These are phyloP conservation scores for Pseudopyrenochaeta lycopersici DNA, from an alignment of 2,329 filamentous ascomycete species.

Conservation along the genomic window DNA sequence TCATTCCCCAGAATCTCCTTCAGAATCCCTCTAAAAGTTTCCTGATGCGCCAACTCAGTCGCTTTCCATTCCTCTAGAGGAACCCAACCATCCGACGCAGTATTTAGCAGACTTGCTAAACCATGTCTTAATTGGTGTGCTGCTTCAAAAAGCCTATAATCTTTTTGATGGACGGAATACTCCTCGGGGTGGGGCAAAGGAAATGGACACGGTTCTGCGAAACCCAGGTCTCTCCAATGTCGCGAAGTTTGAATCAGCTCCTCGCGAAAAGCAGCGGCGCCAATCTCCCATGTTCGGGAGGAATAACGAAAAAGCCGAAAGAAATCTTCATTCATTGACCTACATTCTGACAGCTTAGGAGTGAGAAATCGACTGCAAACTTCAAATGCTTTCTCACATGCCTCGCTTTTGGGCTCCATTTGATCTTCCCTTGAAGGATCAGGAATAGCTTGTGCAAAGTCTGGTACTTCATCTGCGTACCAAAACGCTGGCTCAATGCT, in stretches of 20 bases:
- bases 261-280: slow-evolving; percentile 50
- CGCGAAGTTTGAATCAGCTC: slow-evolving; percentile 52
- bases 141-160: slow-evolving; percentile 46
- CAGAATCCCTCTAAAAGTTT: slow-evolving; percentile 43
- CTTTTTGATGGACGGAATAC: slow-evolving; percentile 35
- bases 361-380: slow-evolving; percentile 38
- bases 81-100: slow-evolving; percentile 49
- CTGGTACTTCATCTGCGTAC: slow-evolving; percentile 50
- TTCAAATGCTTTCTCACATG: slow-evolving; percentile 47
- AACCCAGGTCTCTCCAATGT: slow-evolving; percentile 51
- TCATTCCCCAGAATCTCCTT: slow-evolving; percentile 40
- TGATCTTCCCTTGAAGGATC: slow-evolving; percentile 22
- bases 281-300: slow-evolving; percentile 53
- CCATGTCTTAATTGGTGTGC: slow-evolving; percentile 39
- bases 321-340: slow-evolving; percentile 47
- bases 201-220: slow-evolving; percentile 46
- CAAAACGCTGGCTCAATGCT: slow-evolving; percentile 53
- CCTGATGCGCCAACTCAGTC: slow-evolving; percentile 37
- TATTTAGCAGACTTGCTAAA: slow-evolving; percentile 42
- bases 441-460: slow-evolving; percentile 47
- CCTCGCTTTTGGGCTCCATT: slow-evolving; percentile 32
- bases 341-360: slow-evolving; percentile 41
- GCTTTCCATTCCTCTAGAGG: slow-evolving; percentile 46
- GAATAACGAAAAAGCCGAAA: slow-evolving; percentile 53
- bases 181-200: slow-evolving; percentile 34